Conservation (phyloP, 2,329 filamentous ascomycete species). For the Aplosporella prunicola region DNA sequence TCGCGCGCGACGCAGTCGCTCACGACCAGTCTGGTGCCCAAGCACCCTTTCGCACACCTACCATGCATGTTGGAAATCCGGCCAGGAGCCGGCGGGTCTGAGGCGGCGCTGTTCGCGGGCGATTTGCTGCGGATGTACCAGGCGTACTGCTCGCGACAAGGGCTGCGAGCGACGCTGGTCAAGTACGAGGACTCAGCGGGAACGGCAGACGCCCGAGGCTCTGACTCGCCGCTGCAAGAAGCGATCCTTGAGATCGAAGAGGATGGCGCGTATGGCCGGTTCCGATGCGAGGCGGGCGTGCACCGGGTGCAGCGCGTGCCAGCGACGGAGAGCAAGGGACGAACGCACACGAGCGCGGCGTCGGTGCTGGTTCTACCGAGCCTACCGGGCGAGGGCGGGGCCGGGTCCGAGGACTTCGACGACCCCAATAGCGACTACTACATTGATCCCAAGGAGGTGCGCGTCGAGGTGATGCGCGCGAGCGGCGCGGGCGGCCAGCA, state of each 20-base stretch:
- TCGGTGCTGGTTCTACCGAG: conserved; percentile 87
- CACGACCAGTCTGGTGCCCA: conserved; percentile 69
- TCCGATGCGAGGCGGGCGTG: conserved; percentile 85
- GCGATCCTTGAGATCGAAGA: conserved; percentile 76
- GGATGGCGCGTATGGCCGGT: conserved; percentile 66
- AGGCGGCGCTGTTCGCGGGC: conserved; percentile 83
- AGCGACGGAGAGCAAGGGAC: conserved; percentile 79
- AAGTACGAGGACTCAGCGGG: conserved; percentile 73
- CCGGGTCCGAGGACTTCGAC: conserved; percentile 54
- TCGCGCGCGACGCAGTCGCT: conserved; percentile 56
- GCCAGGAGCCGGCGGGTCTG: conserved; percentile 82
- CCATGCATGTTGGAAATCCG: conserved; percentile 88
- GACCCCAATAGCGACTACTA: conserved; percentile 90
- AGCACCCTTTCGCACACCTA: conserved; percentile 80
- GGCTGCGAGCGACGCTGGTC: conserved; percentile 57
- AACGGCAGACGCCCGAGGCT: conserved; percentile 43
- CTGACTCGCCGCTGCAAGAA: conserved; percentile 67
- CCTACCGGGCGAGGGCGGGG: conserved; percentile 51
- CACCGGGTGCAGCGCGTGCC: conserved; percentile 92
- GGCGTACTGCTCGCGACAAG: conserved; percentile 60
- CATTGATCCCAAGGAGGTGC: conserved; percentile 73
- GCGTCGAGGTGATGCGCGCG: conserved; percentile 80
- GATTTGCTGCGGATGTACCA: conserved; percentile 87
- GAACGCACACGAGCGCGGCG: conserved; percentile 87
- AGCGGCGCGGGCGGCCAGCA: conserved; percentile 91